These are phyloP conservation scores for Ophiostoma triangulosporum DNA, from an alignment of 2,329 filamentous ascomycete genomes.

Conservation along the genomic window DNA sequence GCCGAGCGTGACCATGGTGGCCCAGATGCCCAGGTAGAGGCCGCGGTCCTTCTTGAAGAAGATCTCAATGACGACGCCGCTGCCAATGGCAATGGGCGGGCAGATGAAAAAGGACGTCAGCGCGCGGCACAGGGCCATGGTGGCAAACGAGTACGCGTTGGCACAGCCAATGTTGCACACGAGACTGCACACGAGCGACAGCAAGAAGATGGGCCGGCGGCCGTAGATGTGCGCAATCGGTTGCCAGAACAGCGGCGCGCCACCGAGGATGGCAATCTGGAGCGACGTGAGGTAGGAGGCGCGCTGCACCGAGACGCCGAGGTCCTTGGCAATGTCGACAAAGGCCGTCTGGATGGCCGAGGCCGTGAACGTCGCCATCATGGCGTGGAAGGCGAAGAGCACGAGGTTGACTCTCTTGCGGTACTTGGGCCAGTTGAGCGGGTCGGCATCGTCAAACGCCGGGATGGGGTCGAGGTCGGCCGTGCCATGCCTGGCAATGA, in stretches of 20 bases:
- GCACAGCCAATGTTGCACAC: conserved; percentile 41
- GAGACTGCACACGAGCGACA: conserved; percentile 32
- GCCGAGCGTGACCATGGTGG: conserved; percentile 20
- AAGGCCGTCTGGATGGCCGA: conserved; percentile 41
- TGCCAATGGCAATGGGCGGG: conserved; percentile 37
- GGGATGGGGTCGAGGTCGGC: conserved; percentile 7
- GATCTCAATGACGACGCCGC: conserved; percentile 43
- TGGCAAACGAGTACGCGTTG: conserved; percentile 31
- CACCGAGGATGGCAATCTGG: conserved; percentile 40
- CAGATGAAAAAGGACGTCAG: conserved; percentile 41
- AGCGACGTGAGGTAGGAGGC: conserved; percentile 41
- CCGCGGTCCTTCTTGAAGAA: conserved; percentile 42
- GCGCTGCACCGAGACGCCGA: conserved; percentile 32
- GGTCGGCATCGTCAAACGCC: conserved; percentile 5
- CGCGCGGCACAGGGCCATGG: conserved; percentile 37
- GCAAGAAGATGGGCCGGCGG: conserved; percentile 38
- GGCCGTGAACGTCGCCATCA: conserved; percentile 43
- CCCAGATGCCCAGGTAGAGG: conserved; percentile 44
- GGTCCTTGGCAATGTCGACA: conserved; percentile 35
- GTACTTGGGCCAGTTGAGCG: conserved; percentile 8
- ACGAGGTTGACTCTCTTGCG: conserved; percentile 35
- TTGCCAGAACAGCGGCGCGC: conserved; percentile 41
- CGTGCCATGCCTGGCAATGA: conserved; percentile 7
- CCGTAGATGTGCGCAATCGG: conserved; percentile 40
- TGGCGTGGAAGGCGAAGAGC: conserved; percentile 42